Evolutionary conservation across 2,329 filamentous ascomycete species (phyloP).

Genomic region (Colletotrichum tropicicola): DNA sequence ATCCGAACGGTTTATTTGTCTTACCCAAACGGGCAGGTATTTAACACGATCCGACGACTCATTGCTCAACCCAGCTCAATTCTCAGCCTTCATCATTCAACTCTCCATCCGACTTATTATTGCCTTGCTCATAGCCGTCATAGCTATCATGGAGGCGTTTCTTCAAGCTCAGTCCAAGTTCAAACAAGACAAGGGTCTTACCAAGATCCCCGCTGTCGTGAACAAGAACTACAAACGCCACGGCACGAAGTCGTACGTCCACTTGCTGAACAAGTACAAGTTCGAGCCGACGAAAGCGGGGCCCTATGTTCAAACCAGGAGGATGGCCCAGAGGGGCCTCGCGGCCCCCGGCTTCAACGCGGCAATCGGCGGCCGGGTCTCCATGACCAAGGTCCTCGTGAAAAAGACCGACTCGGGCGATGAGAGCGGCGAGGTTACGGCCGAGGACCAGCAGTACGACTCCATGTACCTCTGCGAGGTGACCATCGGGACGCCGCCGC

Average conservation of each 20-base stretch:
- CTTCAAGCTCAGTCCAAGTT: constrained; percentile 24
- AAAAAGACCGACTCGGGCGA: constrained; percentile 13
- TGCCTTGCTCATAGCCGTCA: too few relatives aligned
- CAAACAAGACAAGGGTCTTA: constrained; percentile 17
- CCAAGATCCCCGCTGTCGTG: constrained; percentile 4
- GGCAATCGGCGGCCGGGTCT: constrained; percentile 20
- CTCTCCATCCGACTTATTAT: too few relatives aligned
- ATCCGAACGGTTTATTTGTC: neutral
- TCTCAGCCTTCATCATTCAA: neutral
- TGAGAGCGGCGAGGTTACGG: constrained; percentile 23
- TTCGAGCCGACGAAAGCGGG: constrained; percentile 26
- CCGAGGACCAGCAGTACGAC: constrained; percentile 62
- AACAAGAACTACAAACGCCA: constrained; percentile 26
- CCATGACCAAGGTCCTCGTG: constrained; percentile 17
- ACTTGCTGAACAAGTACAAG: constrained; percentile 27
- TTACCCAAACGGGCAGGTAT: neutral
- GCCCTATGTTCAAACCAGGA: constrained; percentile 21
- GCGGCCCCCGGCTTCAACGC: constrained; percentile 20
- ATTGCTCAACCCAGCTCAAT: neutral
- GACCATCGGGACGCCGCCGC: constrained; percentile 54
- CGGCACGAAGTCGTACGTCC: constrained; percentile 23
- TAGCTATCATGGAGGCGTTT: constrained; percentile 4
- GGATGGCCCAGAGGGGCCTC: constrained; percentile 27
- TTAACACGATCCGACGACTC: neutral
- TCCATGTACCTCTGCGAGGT: constrained; percentile 49